A percentile compares a stretch with the other conserved stretches of the same genome.
phyloP scores from a whole-genome alignment of 495 filamentous ascomycete species.

The Xylaria telfairii region DNA sequence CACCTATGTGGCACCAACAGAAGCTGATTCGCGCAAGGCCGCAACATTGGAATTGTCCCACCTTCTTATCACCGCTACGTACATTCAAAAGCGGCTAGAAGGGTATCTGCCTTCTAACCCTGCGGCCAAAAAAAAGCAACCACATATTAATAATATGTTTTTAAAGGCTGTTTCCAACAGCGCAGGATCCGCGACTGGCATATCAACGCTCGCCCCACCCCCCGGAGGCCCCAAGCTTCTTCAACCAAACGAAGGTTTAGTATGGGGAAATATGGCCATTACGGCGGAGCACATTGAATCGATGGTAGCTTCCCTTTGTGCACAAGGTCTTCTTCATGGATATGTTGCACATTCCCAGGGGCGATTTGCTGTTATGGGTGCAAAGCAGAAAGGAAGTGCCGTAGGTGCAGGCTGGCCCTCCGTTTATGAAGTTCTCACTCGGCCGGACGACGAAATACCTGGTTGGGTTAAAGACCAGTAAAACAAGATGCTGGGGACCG shows the following conservation, averaged over 20 bases:
- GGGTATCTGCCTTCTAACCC: slow-evolving; percentile 49
- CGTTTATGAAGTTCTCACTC: slow-evolving; percentile 30
- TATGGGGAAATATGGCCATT: slow-evolving; percentile 59
- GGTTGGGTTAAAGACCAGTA: slow-evolving; percentile 24
- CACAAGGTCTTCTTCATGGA: slow-evolving; percentile 83
- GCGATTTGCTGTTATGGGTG: slow-evolving; percentile 82
- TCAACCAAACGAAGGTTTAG: slow-evolving; percentile 53
- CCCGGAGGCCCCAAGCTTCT: slow-evolving; percentile 54
- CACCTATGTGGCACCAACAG: slow-evolving; percentile 61
- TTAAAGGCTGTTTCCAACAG: slow-evolving; percentile 50
- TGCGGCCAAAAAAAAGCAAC: slow-evolving; percentile 32
- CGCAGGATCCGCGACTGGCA: slow-evolving; percentile 29
- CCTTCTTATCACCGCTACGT: slow-evolving; percentile 57
- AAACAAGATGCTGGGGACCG: neutral
- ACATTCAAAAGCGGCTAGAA: slow-evolving; percentile 58
- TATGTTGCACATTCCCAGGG: slow-evolving; percentile 79
- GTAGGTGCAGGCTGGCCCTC: slow-evolving; percentile 53
- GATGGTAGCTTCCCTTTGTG: slow-evolving; percentile 75
- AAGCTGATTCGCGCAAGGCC: slow-evolving; percentile 57
- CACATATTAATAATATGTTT: slow-evolving; percentile 45
- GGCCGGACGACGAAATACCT: slow-evolving; percentile 29
- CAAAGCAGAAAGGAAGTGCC: slow-evolving; percentile 64
- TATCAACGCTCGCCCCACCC: slow-evolving; percentile 49
- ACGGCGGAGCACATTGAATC: slow-evolving; percentile 75
- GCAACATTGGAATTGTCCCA: slow-evolving; percentile 63